phyloP scores from a whole-genome alignment of 2,329 filamentous ascomycete species.

The Tricladium varicosporioides region DNA sequence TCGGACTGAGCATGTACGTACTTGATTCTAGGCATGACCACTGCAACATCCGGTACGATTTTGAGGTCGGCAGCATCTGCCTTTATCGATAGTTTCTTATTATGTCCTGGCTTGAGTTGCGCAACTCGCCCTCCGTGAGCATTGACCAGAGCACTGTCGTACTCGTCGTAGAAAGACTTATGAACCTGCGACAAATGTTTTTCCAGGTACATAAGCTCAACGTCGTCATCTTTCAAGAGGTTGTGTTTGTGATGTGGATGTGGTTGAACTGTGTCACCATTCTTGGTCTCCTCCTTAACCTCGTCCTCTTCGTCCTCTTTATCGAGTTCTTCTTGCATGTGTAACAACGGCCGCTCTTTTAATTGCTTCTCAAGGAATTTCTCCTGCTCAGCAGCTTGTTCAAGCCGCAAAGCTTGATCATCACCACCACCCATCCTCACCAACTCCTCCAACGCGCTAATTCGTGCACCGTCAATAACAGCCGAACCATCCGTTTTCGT shows the following conservation, averaged over 20 bases:
- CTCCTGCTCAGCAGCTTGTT: conserved; percentile 82
- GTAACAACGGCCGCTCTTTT: conserved; percentile 82
- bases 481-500: conserved; percentile 9
- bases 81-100: conserved; percentile 45
- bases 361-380: conserved; percentile 86
- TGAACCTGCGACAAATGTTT: conserved; percentile 75
- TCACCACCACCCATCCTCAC: conserved; percentile 73
- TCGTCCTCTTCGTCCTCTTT: conserved; percentile 67
- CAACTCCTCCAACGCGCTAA: conserved; percentile 65
- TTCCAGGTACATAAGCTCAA: conserved; percentile 75
- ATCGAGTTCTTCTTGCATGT: conserved; percentile 88
- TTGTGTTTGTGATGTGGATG: conserved; percentile 58
- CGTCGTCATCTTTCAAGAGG: conserved; percentile 83
- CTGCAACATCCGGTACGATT: conserved; percentile 79
- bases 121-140: conserved; percentile 40
- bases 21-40: conserved; percentile 83
- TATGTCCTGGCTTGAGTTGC: conserved; percentile 35
- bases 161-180: conserved; percentile 76
- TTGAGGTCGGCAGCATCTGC: conserved; percentile 45
- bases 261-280: conserved; percentile 36
- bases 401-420: conserved; percentile 64
- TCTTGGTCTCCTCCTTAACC: conserved; percentile 33
- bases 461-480: conserved; percentile 10
- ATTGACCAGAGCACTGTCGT: conserved; percentile 54
- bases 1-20: conserved; percentile 16